Evolutionary conservation across 805 yeast genomes (phyloP), one percentile per base, ranked within the genome.

Genomic region (Ogataea polymorpha): DNA sequence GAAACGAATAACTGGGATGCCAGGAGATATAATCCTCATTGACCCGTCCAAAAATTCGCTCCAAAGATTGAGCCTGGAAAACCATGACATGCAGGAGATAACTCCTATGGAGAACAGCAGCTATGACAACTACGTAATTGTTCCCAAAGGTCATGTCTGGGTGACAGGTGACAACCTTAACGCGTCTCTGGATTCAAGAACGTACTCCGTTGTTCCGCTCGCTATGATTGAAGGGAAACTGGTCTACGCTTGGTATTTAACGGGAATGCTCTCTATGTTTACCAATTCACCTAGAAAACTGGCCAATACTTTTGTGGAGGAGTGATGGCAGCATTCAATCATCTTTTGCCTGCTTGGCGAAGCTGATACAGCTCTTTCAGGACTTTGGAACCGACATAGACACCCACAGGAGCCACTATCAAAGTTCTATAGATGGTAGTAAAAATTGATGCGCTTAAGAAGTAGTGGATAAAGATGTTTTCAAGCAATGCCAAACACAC

Each of bases 141-240:
- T 93, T 0, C 99, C 99, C 1, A 78, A 81, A 50, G 99, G 99
- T 2, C 99, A 93, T 63, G 86, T 87, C 35, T 93, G 98, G 98
- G 82, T 90, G 3, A 88, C 97, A 0, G 99, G 99, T 2, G 99
- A 93, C 57, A 93, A 93, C 57, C 63, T 91, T 42, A 75, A 87
- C 20, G 88, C 82, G 50, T 86, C 96, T 15, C 67, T 90, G 35
- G 99, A 93, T 55, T 87, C 96, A 4, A 70, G 99, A 50, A 78
- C 87, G 0, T 93, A 93, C 58, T 86, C 90, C 27, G 87, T 82
- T n/a, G 66, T 93, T 25, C 98, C 99, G 2, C 70, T 88, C 80
- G 98, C 82, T 0, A 66, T 93, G 28, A 80, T 93, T 3, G 80
- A 81, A 51, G 99, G 98, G 1, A 90, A 87, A 56, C 80, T 93